Conservation (phyloP, 345 rosid species). For the Atalantia buxifolia region DNA sequence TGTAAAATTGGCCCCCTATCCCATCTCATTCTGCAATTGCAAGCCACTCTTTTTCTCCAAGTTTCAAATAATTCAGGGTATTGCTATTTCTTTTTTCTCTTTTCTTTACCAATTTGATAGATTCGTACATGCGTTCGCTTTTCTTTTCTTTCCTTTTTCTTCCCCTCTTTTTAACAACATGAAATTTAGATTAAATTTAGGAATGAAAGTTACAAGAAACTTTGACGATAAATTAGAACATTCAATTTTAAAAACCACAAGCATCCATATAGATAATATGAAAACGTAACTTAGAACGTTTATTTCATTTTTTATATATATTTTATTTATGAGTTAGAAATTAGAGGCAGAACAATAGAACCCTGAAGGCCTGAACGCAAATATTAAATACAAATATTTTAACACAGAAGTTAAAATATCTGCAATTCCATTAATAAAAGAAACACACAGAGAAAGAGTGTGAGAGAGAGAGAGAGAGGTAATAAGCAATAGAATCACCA, state of each 20-base stretch:
- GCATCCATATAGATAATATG: not conserved
- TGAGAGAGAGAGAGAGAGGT: no score
- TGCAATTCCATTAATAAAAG: not conserved
- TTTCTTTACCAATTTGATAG: not conserved
- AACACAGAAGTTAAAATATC: slow-evolving; percentile 5
- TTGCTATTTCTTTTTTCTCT: not conserved
- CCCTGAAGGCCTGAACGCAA: not conserved
- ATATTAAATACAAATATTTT: not conserved
- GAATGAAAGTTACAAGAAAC: not conserved
- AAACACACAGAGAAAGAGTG: no score
- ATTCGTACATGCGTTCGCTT: no score
- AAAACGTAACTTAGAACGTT: not conserved
- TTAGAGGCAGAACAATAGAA: not conserved
- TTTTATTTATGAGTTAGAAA: not conserved
- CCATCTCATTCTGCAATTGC: not conserved
- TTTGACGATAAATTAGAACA: not conserved
- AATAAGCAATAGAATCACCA: not conserved
- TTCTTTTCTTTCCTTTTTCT: no score
- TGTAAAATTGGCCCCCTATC: not conserved
- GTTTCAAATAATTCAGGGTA: not conserved
- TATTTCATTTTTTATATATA: not conserved
- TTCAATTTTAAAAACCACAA: not conserved
- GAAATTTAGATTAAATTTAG: not conserved
- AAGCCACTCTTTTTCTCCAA: not conserved
- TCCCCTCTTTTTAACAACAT: not conserved